phyloP scores from a whole-genome alignment of 352 stramenopile species.

The Pythium aristosporum region DNA sequence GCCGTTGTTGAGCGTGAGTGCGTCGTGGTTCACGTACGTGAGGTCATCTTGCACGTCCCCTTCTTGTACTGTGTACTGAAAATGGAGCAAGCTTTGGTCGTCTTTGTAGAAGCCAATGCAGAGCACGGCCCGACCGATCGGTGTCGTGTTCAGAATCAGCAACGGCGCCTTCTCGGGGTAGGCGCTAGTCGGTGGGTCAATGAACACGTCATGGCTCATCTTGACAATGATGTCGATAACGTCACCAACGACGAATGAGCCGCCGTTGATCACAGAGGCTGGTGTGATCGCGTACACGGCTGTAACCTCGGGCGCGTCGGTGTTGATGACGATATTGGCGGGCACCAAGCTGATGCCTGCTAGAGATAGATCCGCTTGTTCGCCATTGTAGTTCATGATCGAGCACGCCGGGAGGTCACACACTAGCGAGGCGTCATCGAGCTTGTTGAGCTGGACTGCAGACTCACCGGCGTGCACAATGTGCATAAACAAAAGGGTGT shows the following conservation, averaged over 20 bases:
- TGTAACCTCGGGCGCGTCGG: slow-evolving; percentile 49
- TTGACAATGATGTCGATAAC: slow-evolving; percentile 76
- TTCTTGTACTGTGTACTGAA: slow-evolving; percentile 64
- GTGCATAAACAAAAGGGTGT: slow-evolving; percentile 63
- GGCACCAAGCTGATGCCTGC: slow-evolving; percentile 41
- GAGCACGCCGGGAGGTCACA: slow-evolving; percentile 42
- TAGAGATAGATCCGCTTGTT: slow-evolving; percentile 39
- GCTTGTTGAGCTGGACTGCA: slow-evolving; percentile 49
- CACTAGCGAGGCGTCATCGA: slow-evolving; percentile 47
- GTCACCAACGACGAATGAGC: slow-evolving; percentile 76
- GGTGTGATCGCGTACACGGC: slow-evolving; percentile 62
- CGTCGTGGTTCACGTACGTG: slow-evolving; percentile 48
- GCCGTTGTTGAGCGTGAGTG: slow-evolving; percentile 75
- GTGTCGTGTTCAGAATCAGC: slow-evolving; percentile 58
- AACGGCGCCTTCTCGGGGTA: slow-evolving; percentile 76
- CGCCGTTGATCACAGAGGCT: slow-evolving; percentile 51
- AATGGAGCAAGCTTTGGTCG: slow-evolving; percentile 60
- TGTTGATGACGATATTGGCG: slow-evolving; percentile 58
- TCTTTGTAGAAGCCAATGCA: slow-evolving; percentile 59
- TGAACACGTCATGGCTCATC: slow-evolving; percentile 72
- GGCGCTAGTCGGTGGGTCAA: slow-evolving; percentile 66
- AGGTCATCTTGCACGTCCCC: slow-evolving; percentile 56
- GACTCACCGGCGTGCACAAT: slow-evolving; percentile 56
- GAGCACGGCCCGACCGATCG: slow-evolving; percentile 45
- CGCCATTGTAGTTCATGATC: slow-evolving; percentile 75